Percentiles rank a stretch among this genome's conserved stretches.
Conservation (phyloP, 352 stramenopile genomes). For the Globisporangium lucens region DNA sequence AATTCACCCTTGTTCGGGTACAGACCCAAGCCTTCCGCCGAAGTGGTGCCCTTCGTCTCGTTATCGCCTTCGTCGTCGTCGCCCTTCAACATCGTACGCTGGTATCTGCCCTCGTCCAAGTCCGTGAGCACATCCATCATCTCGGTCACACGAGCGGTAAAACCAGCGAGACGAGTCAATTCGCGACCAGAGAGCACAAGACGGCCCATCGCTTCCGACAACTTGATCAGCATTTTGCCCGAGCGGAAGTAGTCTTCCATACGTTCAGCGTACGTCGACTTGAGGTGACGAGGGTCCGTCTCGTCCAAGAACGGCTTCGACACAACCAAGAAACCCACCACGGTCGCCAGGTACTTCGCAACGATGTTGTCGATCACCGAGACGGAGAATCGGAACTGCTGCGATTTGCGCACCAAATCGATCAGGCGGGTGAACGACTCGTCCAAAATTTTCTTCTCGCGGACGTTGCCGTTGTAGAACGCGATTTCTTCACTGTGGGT, state of each 20-base stretch:
- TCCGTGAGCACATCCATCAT: conserved; percentile 78
- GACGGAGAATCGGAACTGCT: conserved; percentile 85
- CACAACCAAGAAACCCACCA: conserved; percentile 79
- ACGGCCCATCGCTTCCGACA: conserved; percentile 80
- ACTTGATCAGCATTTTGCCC: conserved; percentile 85
- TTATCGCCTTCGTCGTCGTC: conserved; percentile 32
- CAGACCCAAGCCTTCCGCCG: conserved; percentile 46
- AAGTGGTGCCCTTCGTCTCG: conserved; percentile 23
- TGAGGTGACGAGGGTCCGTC: conserved; percentile 47
- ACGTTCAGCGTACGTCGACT: conserved; percentile 65
- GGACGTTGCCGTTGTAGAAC: conserved; percentile 89
- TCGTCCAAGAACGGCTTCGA: conserved; percentile 71
- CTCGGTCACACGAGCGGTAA: conserved; percentile 71
- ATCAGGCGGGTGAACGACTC: conserved; percentile 64
- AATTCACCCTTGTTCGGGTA: conserved; percentile 63
- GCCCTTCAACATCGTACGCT: conserved; percentile 69
- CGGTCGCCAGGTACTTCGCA: conserved; percentile 84
- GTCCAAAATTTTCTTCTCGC: conserved; percentile 77
- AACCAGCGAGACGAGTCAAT: conserved; percentile 77
- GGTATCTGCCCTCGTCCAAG: conserved; percentile 61
- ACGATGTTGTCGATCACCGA: conserved; percentile 84
- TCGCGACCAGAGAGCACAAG: conserved; percentile 84
- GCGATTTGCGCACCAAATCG: conserved; percentile 60
- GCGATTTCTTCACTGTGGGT: conserved; percentile 90
- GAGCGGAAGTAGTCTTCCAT: conserved; percentile 87